Evolutionary conservation across 2,329 filamentous ascomycete genomes (phyloP), one percentile per base, ranked within the genome.

Genomic region (Ceratocystiopsis minuta): DNA sequence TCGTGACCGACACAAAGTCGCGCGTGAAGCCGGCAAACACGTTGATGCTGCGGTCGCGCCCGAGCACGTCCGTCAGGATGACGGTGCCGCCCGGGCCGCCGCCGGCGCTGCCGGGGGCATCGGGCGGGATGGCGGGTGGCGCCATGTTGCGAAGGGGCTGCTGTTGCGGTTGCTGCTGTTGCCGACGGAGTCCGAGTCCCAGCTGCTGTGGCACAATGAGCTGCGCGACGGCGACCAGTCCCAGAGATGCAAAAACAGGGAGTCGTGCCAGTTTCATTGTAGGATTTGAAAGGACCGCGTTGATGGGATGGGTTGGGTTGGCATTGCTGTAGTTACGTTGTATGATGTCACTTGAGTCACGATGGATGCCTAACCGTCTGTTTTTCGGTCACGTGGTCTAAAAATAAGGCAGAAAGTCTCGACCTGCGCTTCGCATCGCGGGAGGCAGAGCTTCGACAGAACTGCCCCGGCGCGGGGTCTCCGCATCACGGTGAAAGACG

Each of bases 11-110:
- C 38, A 77, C 70, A 52, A 87, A 75, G 54, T 88, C 79, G 45
- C 86, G 75, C 6, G 80, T 78, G 53, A 93, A 75, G 36, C 77
- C 76, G 28, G 84, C 80, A 60, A 95, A 96, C 50, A 87, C 78
- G 48, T 84, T 86, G 55, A 94, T 81, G 46, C 68, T 72, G 51
- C 81, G 77, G 43, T 84, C 77, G 49, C 78, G 78, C 34, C 81
- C 80, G 49, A 95, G 77, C 32, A 94, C 78, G 59, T 96, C 88
- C 36, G 80, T 81, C 43, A 96, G 73, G 46, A 84, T 74, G 31
- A 88, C 71, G 28, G 62, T 58, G 39, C 65, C 65, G 36, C 37
- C 32, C 13, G 12, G 13, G 32, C 62, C 58, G 38, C 65, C 65
- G 37, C 37, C 13, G 32, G 6, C 11, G 32, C 13, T 15, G 14